Conservation (phyloP, 495 filamentous ascomycete species). For the Tricharina praecox region DNA sequence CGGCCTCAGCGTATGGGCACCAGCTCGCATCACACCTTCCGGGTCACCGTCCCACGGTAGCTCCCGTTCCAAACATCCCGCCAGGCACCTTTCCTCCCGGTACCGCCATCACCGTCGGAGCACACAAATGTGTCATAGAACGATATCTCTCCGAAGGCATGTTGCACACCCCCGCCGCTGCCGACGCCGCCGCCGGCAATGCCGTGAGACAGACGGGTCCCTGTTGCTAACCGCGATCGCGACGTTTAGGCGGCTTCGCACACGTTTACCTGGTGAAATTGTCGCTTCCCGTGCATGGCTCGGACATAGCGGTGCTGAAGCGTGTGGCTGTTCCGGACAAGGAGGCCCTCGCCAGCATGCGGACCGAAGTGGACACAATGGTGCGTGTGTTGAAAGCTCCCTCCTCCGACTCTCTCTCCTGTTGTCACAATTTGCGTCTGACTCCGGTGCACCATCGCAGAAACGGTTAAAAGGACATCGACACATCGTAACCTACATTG, state of each 20-base stretch:
- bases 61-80: conserved; percentile 41
- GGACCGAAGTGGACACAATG: conserved; percentile 98
- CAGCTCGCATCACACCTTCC: conserved; percentile 24
- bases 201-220: too few species aligned
- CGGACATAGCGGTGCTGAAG: conserved; percentile 79
- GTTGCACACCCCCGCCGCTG: too few species aligned
- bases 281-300: conserved; percentile 56
- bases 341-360: conserved; percentile 82
- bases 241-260: conserved; percentile 55
- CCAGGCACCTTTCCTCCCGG: conserved; percentile 81
- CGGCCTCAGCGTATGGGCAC: conserved; percentile 25
- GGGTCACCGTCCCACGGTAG: conserved; percentile 26
- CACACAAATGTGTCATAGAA: conserved; percentile 85
- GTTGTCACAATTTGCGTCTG: too few species aligned
- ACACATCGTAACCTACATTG: conserved; percentile 93
- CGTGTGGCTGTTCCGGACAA: conserved; percentile 96
- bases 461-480: conserved; percentile 93
- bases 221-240: too few species aligned
- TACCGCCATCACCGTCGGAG: conserved; percentile 89
- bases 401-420: too few species aligned
- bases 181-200: too few species aligned
- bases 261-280: conserved; percentile 94
- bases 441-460: too few species aligned
- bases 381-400: conserved; percentile 17
- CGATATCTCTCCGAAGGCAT: conserved; percentile 84